Conservation (phyloP, 345 rosid species). For the Camelina neglecta region DNA sequence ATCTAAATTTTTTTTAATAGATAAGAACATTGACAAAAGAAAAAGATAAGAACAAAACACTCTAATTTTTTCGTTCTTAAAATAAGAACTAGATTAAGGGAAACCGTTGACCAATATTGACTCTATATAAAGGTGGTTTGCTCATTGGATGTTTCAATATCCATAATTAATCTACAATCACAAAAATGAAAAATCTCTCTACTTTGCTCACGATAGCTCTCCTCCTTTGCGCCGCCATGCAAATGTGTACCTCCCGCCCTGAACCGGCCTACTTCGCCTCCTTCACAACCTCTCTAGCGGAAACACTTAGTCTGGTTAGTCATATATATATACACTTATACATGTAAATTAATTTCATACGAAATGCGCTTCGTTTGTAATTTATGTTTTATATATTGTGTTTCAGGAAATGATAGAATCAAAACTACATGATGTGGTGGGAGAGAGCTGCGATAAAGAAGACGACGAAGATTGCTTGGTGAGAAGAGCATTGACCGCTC, state of each 20-base stretch:
- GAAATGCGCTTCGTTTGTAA: conserved; percentile 1
- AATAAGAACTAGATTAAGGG: conserved; percentile 9
- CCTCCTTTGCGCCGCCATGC: conserved; percentile 29
- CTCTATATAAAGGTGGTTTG: conserved; percentile 29
- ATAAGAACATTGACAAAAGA: conserved; percentile 25
- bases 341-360: neutral
- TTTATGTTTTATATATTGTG: neutral
- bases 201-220: conserved; percentile 31
- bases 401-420: conserved; percentile 46
- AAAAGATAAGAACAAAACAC: conserved; percentile 30
- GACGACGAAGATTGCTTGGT: conserved; percentile 61
- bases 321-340: neutral
- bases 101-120: conserved; percentile 25
- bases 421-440: conserved; percentile 42
- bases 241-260: conserved; percentile 32
- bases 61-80: neutral
- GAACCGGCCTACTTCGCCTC: conserved; percentile 35
- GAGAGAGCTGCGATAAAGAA: conserved; percentile 54
- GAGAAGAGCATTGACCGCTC: conserved; percentile 61
- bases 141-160: conserved; percentile 16
- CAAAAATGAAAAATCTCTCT: conserved; percentile 34
- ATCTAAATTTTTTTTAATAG: neutral
- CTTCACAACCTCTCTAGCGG: conserved; percentile 36
- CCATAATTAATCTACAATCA: neutral
- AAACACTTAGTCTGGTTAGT: conserved; percentile 43